Conservation (phyloP, 495 filamentous ascomycete species). For the Pseudevernia furfuracea region DNA sequence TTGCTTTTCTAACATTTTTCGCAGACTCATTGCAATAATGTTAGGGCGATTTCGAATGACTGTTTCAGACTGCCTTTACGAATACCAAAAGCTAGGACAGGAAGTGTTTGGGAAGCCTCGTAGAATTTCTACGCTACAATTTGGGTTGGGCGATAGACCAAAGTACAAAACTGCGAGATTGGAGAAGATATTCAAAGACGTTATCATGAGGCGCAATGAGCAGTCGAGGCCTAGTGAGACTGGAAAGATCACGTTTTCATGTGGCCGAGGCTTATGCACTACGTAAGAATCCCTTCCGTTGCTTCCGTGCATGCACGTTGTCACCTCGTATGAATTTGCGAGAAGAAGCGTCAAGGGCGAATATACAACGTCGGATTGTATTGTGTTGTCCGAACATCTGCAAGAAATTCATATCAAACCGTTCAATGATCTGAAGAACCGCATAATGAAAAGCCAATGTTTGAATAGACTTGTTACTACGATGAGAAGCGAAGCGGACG, state of each 20-base stretch:
- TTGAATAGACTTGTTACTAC: neutral
- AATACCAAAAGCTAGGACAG: slow-evolving; percentile 19
- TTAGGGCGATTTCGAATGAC: slow-evolving; percentile 25
- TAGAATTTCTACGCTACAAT: slow-evolving; percentile 3
- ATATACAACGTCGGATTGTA: neutral
- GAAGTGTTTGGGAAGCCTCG: slow-evolving; percentile 23
- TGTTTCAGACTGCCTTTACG: slow-evolving; percentile 19
- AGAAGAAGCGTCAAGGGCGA: neutral
- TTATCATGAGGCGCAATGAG: slow-evolving; percentile 16
- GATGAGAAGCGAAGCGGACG: neutral
- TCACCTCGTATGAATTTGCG: neutral
- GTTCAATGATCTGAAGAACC: neutral
- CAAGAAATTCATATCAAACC: neutral
- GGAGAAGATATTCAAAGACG: slow-evolving; percentile 20
- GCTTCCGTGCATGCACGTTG: neutral
- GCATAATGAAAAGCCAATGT: neutral
- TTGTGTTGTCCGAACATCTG: neutral
- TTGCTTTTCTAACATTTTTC: neutral
- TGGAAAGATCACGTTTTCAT: slow-evolving; percentile 11
- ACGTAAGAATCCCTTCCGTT: slow-evolving; percentile 15
- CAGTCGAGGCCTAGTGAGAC: neutral
- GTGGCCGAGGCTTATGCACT: slow-evolving; percentile 13
- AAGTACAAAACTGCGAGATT: slow-evolving; percentile 16
- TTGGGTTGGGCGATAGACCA: neutral
- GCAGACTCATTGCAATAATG: slow-evolving; percentile 25